Base-by-base conservation (phyloP, 2,329 filamentous ascomycete genomes). In the Knoxdaviesia proteae region DNA sequence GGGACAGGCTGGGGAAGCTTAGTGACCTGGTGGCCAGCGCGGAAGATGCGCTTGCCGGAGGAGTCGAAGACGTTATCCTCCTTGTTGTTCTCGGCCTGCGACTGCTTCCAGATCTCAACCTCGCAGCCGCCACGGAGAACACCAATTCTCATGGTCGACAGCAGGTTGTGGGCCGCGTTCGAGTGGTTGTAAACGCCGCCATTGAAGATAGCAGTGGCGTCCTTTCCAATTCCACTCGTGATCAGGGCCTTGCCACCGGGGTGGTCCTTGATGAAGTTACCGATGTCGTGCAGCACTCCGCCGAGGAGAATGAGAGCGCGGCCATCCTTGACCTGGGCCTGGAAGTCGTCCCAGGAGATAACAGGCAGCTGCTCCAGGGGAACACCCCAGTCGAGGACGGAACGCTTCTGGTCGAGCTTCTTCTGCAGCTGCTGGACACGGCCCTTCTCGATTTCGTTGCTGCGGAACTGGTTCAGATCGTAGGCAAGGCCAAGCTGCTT, bases 401-500 rank as follows among this genome's bases (percentile, higher is more conserved):
- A 61, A 54, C 84, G 82, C 72, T 83, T 82, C 65, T 86, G 80
- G 61, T 90, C 84, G 46, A 92, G 75, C 71, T 90, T 90, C 80
- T 90, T 90, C 70, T 90, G 84, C 49, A 78, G 63, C 64, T 90
- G 84, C 66, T 92, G 84, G 33, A 90, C 69, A 55, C 83, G 80
- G 50, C 84, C 84, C 72, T 90, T 90, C 62, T 92, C 84, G 49
- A 93, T 92, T 60, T 92, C 84, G 61, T 93, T 93, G 62, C 74
- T 65, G 52, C 82, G 81, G 75, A 93, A 93, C 62, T 87, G 74
- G 74, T 92, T 92, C 45, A 93, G 71, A 60, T 90, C 80, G 56
- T 79, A 84, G 54, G 84, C 84, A 43, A 92, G 74, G 46, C 84
- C 83, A 44, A 88, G 62, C 61, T 80, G 74, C 73, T 88, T 90